Evolutionary conservation across 1,284 basidiomycete genomes (phyloP), one percentile per base, ranked within the genome.

Genomic region (Leccinum subfulvum): DNA sequence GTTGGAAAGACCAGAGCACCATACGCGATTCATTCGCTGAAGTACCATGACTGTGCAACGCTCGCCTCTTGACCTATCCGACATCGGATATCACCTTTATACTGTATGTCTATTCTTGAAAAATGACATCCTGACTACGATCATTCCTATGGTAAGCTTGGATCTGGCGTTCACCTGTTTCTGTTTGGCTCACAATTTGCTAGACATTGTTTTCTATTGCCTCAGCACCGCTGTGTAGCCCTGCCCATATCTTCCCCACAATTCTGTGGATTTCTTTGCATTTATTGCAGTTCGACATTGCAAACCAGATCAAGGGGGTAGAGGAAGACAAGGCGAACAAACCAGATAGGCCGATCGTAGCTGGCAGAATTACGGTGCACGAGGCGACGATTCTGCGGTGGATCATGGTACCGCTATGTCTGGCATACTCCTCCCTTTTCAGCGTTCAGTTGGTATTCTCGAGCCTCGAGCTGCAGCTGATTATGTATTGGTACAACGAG

Each of bases 321-420:
- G 74, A 75, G 13, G 82, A 82, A 64, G 81, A 83, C 66, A 64
- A 58, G n/a, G 37, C 69, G 28, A 82, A 82, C 68, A 79, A 82
- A 58, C 71, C 75, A 3, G 74, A 74, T 30, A 67, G 81, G 10
- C 81, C 81, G 0, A 65, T 82, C 13, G 80, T 79, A 0, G 64
- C 77, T 3, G 71, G 73, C 6, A 74, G 77, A 4, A 75, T 82
- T 18, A 69, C 78, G 0, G 16, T 75, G 1, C 41, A 28, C 3
- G 58, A 71, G 2, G 78, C 80, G 0, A 66, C 65, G 2, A 55
- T 66, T 0, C 67, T 82, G 0, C 75, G 80, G 6, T 80, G 79
- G 78, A 39, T 71, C 2, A 68, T 76, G 6, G 64, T 72, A 14
- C 75, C 74, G 4, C 58, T 76, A 1, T 81, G 78, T 64, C 67